Evolutionary conservation across 139 green algal species (phyloP).

Genomic region (Zygnema cylindricum): DNA sequence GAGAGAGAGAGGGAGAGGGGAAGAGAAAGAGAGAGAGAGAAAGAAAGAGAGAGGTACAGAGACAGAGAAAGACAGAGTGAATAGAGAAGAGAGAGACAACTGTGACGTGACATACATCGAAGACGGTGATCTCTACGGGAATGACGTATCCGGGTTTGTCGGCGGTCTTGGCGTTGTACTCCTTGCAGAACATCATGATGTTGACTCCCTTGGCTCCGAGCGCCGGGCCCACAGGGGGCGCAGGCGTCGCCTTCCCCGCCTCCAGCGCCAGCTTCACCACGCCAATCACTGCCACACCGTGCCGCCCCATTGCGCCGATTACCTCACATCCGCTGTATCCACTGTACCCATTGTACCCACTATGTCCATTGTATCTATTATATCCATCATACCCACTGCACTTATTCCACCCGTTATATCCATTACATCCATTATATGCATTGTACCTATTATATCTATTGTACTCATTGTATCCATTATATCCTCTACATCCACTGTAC

Average conservation of each 20-base stretch:
- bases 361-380: too few species aligned
- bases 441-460: too few species aligned
- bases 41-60: too few species aligned
- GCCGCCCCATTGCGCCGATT: too few species aligned
- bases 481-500: too few species aligned
- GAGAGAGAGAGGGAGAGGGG: not conserved
- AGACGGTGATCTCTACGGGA: slow-evolving; percentile 99
- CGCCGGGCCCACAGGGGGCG: slow-evolving; percentile 94
- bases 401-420: too few species aligned
- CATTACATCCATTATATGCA: too few species aligned
- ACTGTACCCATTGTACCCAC: too few species aligned
- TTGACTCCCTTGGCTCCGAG: slow-evolving; percentile 99
- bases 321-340: too few species aligned
- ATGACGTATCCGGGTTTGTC: slow-evolving; percentile 96
- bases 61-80: too few species aligned
- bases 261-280: slow-evolving; percentile 97
- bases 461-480: too few species aligned
- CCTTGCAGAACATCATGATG: slow-evolving; percentile 99
- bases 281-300: slow-evolving; percentile 83
- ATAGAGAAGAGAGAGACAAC: not conserved
- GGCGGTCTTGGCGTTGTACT: slow-evolving; percentile 97
- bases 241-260: slow-evolving; percentile 97
- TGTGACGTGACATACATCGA: slow-evolving; percentile 77
- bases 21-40: not conserved
- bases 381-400: too few species aligned